Base-by-base conservation (phyloP, 371 early-diverging fungal species). In the Apophysomyces elegans region DNA sequence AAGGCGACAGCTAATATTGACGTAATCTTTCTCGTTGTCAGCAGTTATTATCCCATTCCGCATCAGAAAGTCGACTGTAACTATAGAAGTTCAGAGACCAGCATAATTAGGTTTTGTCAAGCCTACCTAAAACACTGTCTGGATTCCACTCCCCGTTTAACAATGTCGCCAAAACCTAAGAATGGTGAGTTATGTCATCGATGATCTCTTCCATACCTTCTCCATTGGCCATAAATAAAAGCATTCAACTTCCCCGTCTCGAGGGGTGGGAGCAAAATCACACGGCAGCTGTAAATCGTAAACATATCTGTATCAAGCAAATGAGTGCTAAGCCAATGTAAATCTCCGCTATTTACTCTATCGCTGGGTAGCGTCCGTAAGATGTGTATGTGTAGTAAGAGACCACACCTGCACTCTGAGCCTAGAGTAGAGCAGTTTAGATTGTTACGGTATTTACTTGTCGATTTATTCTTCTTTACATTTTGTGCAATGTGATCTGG, bases 221-320 rank as follows among this genome's bases (percentile, higher is more conserved):
- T 89, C 86, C 63, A 95, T 72, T 2, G 78, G 66, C 92, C 90
- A 85, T 45, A 95, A 77, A 54, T 87, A 84, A 64, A 96, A 98
- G 38, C 77, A 77, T n/a, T 90, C 87, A 5, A 95, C 97, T 75
- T 98, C 98, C 7, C 94, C 96, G 68, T 97, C 98, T 21, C 85
- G 85, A 0, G 95, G 92, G 5, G 58, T 70, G 11, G 97, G 97
- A 26, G 58, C 61, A 62, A 90, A 84, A 61, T 84, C 85, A 7
- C 32, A 11, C 1, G 89, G 88, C 9, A 96, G 64, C 62, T 90
- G 87, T 6, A 98, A 69, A 67, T 98, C 98, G 70, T 88, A 97
- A 7, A 92, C 74, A 70, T 88, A 92, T 84, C 90, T 69, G 72
- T 71, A 1, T 70, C 60, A 59, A 68, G 7, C 7, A 21, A 5